Evolutionary conservation across 257 asterid species (phyloP), one percentile per base, ranked within the genome.

Genomic region (Capsicum rhomboideum): DNA sequence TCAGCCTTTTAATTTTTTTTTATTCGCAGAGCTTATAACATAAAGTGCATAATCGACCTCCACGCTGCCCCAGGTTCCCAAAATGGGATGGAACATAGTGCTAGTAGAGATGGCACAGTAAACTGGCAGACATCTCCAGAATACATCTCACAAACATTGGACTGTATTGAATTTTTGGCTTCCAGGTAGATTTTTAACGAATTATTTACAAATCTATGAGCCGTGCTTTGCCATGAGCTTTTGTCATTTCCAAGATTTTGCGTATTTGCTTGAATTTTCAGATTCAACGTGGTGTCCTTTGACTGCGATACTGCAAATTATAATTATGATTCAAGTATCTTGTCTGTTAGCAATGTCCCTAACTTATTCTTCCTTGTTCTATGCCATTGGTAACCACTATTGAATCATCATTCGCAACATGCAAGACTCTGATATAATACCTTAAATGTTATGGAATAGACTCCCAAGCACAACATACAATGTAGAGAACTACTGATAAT

Each of bases 61-160:
- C 98, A 93, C 84, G 98, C 98, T 29, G 97, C 96, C 56, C 98
- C 98, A 1, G 97, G 93, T 86, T 95, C 98, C 40, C 98, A 95
- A 88, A 95, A 95, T 40, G 97, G 97, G 61, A 89, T 89, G 93
- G 98, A 95, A 82, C 97, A 95, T 90, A 93, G 98, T 86, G 92
- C 97, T 23, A 91, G 97, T 89, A 87, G 93, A 86, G 98, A 95
- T 52, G 98, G 98, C 31, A 89, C 91, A 10, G 90, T 92, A 0
- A 97, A 92, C 75, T 95, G 98, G 98, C 90, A 94, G 12, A 87
- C 90, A 31, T 90, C 97, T 50, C 83, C 88, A 0, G 90, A 89
- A 79, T 77, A 85, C 75, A 83, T 95, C 81, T 84, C 90, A 2
- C 90, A 92, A 66, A 91, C 96, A 23, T 79, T 93, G 31, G 61